Base-by-base conservation (phyloP, 345 rosid genomes). In the Euphorbia pulcherrima region DNA sequence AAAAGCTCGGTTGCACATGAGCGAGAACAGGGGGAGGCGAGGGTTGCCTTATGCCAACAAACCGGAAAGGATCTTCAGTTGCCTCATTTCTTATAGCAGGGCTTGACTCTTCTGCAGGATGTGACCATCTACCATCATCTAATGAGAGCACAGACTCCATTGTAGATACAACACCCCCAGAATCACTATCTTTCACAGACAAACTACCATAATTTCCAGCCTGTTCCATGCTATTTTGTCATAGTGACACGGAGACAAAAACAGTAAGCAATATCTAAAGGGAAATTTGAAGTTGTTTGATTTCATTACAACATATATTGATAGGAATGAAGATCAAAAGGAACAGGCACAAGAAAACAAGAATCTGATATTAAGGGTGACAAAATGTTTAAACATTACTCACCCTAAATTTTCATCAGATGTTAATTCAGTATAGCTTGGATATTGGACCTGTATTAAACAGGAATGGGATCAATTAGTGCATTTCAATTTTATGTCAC, bases 21-120 rank as follows among this genome's bases (percentile, higher is more conserved):
- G 97, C 93, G 75, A 91, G 92, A 80, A 94, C 97, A 30, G 99
- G 97, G 75, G 97, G 99, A 62, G 99, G 97, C 55, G 84, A 44
- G 60, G 96, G 97, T 80, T 94, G 99, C 77, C 70, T 89, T 72
- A 87, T 74, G 68, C 92, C 76, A 12, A 84, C 92, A 78, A 83
- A 84, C 77, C 83, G 90, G 64, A 91, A 89, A 56, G 93, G 96
- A 74, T 94, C 93, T 75, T 91, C 90, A 64, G 73, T 82, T 68
- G 78, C 84, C 67, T 86, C 96, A 72, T 69, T 72, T 51, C 75
- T 73, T 56, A 84, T 71, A 29, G 85, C 83, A 27, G 79, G 71
- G 70, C 72, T 54, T 33, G 78, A 64, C 14, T 80, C 87, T 82
- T 87, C 88, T 1, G 77, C 71, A 64, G 86, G 82, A 58, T 10